Evolutionary conservation across 2,329 filamentous ascomycete species (phyloP).

Genomic region (Colletotrichum sp.): DNA sequence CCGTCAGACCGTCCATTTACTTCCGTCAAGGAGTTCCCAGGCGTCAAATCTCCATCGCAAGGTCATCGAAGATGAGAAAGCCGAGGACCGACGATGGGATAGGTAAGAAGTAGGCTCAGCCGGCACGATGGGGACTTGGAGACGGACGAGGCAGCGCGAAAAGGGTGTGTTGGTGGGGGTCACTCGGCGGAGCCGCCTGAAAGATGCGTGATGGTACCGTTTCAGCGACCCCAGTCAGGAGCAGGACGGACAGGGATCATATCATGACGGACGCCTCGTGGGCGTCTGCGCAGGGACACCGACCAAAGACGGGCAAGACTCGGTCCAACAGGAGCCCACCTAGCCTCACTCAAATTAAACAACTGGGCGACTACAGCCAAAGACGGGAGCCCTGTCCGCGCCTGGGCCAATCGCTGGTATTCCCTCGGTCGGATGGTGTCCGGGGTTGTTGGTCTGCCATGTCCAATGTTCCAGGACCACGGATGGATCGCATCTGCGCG

Average conservation of each 20-base stretch:
- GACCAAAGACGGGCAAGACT: neutral
- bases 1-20: neutral
- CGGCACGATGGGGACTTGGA: neutral
- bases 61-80: neutral
- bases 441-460: neutral
- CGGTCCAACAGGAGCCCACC: neutral
- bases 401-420: slow-evolving; percentile 6
- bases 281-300: neutral
- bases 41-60: neutral
- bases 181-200: slow-evolving; percentile 10
- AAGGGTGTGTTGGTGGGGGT: neutral
- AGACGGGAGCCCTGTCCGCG: slow-evolving; percentile 2
- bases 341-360: slow-evolving; percentile 19
- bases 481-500: slow-evolving; percentile 3
- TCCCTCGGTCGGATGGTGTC: neutral
- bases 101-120: neutral
- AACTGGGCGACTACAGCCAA: slow-evolving; percentile 1
- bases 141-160: neutral
- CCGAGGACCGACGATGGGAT: slow-evolving; percentile 15
- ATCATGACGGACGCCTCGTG: neutral
- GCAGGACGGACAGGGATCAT: slow-evolving; percentile 1
- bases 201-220: slow-evolving; percentile 16
- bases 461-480: slow-evolving; percentile 2
- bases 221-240: slow-evolving; percentile 14
- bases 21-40: neutral